Conservation (phyloP, 192 early-diverging fungal genomes). For the Podila epigama region DNA sequence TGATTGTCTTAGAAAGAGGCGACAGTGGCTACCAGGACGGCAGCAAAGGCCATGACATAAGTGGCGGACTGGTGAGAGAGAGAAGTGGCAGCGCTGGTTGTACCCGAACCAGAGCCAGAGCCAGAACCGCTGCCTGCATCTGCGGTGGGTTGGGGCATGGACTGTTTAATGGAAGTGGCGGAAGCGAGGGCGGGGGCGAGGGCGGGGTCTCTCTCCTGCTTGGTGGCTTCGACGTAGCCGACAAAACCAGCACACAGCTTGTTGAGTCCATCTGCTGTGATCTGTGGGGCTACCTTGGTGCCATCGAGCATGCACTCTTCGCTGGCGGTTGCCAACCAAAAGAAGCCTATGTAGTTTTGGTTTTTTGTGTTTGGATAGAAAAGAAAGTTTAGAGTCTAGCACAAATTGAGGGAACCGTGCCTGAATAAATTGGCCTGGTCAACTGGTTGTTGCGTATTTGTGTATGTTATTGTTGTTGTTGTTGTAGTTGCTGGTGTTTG, state of each 20-base stretch:
- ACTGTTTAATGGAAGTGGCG: constrained; percentile 5
- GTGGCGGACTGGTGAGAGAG: not conserved
- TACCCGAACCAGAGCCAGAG: not conserved
- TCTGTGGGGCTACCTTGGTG: not conserved
- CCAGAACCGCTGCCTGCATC: not conserved
- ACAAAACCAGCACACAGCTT: not conserved
- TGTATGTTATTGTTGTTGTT: no score
- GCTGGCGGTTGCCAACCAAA: constrained; percentile 14
- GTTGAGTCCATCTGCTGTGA: constrained; percentile 9
- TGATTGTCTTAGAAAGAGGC: constrained; percentile 16
- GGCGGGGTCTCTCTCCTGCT: not conserved
- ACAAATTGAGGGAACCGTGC: no score
- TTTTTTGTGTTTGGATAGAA: not conserved
- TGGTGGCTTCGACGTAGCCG: constrained; percentile 1
- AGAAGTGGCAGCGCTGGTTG: not conserved
- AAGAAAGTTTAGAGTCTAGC: no score
- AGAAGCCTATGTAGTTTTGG: constrained; percentile 26
- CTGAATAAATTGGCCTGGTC: no score
- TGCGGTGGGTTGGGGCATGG: not conserved
- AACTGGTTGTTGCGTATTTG: no score
- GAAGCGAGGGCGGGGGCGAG: constrained; percentile 7
- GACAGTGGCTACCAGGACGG: constrained; percentile 42
- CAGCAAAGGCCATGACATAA: constrained; percentile 17
- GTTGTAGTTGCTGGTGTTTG: no score
- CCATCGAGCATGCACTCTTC: constrained; percentile 17